Evolutionary conservation across 352 stramenopile species (phyloP).

Genomic region (Plasmopara muralis): DNA sequence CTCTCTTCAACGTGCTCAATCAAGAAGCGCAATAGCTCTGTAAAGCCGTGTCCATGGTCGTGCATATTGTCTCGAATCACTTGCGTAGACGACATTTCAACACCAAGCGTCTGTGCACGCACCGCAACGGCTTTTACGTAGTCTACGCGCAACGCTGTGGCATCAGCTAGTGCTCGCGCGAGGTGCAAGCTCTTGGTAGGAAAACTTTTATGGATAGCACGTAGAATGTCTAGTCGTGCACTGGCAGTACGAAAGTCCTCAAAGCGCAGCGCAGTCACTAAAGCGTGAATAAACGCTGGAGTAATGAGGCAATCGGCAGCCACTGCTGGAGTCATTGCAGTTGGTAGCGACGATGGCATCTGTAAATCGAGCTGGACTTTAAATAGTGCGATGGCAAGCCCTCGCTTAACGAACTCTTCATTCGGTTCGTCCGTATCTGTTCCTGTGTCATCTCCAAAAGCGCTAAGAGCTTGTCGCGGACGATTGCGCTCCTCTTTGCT

Average conservation of each 20-base stretch:
- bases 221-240: slow-evolving; percentile 70
- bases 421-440: slow-evolving; percentile 79
- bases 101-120: slow-evolving; percentile 41
- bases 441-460: slow-evolving; percentile 67
- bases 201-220: slow-evolving; percentile 80
- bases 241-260: slow-evolving; percentile 84
- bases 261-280: slow-evolving; percentile 76
- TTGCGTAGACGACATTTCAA: slow-evolving; percentile 41
- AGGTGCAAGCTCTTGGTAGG: slow-evolving; percentile 63
- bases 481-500: slow-evolving; percentile 24
- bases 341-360: slow-evolving; percentile 13
- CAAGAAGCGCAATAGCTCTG: slow-evolving; percentile 71
- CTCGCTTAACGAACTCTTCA: slow-evolving; percentile 79
- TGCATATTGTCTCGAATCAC: slow-evolving; percentile 49
- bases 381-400: slow-evolving; percentile 67
- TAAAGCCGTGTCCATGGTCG: slow-evolving; percentile 79
- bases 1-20: slow-evolving; percentile 70
- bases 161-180: slow-evolving; percentile 61
- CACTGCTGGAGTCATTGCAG: slow-evolving; percentile 30
- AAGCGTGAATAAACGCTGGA: slow-evolving; percentile 62
- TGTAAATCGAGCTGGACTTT: slow-evolving; percentile 53
- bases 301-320: slow-evolving; percentile 69
- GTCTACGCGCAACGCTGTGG: slow-evolving; percentile 53
- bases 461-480: slow-evolving; percentile 36
- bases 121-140: slow-evolving; percentile 53